Evolutionary conservation across 2,329 filamentous ascomycete genomes (phyloP).

Genomic region (Teratosphaeria destructans): DNA sequence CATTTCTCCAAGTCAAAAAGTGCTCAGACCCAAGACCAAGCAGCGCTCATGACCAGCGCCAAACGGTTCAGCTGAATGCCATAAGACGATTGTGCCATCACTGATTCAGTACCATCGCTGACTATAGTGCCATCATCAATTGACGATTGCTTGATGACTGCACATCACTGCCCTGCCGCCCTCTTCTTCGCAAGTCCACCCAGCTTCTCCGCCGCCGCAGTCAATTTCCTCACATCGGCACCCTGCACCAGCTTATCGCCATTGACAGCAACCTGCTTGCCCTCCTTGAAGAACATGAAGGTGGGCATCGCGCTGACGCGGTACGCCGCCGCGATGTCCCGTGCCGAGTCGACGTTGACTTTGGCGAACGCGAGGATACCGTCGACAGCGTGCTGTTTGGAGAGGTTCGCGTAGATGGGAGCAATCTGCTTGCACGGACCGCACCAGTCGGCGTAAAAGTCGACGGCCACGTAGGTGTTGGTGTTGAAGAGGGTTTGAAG

Average conservation of each 20-base stretch:
- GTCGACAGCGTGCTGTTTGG: slow-evolving; percentile 34
- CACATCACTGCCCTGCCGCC: neutral
- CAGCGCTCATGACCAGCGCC: no score
- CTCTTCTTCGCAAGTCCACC: slow-evolving; percentile 44
- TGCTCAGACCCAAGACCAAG: no score
- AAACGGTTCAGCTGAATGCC: no score
- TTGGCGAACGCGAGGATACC: slow-evolving; percentile 38
- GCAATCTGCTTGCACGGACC: slow-evolving; percentile 43
- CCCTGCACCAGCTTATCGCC: slow-evolving; percentile 52
- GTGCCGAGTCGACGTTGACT: slow-evolving; percentile 41
- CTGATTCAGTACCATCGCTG: no score
- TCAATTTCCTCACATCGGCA: slow-evolving; percentile 56
- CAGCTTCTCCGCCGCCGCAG: slow-evolving; percentile 41
- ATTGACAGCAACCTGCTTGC: slow-evolving; percentile 47
- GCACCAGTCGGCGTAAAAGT: slow-evolving; percentile 31
- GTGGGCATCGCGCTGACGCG: slow-evolving; percentile 61
- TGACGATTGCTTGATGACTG: neutral
- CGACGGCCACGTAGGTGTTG: slow-evolving; percentile 6
- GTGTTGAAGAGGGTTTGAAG: slow-evolving; percentile 1
- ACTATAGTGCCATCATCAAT: no score
- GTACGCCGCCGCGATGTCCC: slow-evolving; percentile 35
- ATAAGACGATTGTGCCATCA: no score
- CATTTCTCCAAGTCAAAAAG: no score
- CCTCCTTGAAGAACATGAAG: slow-evolving; percentile 68
- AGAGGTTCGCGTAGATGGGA: slow-evolving; percentile 37